Evolutionary conservation across 2,329 filamentous ascomycete genomes (phyloP).

Genomic region (Aspergillus quadrilineatus): DNA sequence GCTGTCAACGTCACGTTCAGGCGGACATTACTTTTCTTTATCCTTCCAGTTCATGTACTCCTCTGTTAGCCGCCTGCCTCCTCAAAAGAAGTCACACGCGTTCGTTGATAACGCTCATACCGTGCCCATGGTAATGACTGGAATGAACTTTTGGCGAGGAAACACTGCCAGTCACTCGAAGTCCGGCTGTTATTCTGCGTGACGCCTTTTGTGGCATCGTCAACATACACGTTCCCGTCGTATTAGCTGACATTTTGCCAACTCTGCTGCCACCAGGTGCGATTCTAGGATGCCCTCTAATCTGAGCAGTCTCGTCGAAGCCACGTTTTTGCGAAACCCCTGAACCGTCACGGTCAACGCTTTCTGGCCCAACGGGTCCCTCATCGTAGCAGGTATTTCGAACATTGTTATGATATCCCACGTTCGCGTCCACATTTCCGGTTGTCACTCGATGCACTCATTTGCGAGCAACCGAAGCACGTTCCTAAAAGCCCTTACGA

Average conservation of each 20-base stretch:
- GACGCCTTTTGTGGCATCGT: background rate
- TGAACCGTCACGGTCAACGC: background rate
- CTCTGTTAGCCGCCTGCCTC: background rate
- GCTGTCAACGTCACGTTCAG: background rate
- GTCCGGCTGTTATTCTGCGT: no score
- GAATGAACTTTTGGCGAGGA: no score
- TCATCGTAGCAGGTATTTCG: background rate
- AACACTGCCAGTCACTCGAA: no score
- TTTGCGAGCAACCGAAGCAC: background rate
- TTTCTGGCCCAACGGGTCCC: background rate
- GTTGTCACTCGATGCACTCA: background rate
- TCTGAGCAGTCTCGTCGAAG: background rate
- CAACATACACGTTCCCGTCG: no score
- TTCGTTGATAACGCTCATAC: background rate
- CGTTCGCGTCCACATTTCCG: background rate
- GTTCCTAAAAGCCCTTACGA: constrained; percentile 11
- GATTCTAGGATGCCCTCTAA: background rate
- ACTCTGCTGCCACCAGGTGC: background rate
- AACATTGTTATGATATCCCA: background rate
- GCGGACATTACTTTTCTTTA: background rate
- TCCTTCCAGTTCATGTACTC: background rate
- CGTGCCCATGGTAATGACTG: no score
- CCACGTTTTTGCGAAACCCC: background rate
- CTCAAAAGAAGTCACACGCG: background rate
- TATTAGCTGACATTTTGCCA: background rate